phyloP scores from a whole-genome alignment of 2,329 filamentous ascomycete genomes.

The Domatiomyces globalis region DNA sequence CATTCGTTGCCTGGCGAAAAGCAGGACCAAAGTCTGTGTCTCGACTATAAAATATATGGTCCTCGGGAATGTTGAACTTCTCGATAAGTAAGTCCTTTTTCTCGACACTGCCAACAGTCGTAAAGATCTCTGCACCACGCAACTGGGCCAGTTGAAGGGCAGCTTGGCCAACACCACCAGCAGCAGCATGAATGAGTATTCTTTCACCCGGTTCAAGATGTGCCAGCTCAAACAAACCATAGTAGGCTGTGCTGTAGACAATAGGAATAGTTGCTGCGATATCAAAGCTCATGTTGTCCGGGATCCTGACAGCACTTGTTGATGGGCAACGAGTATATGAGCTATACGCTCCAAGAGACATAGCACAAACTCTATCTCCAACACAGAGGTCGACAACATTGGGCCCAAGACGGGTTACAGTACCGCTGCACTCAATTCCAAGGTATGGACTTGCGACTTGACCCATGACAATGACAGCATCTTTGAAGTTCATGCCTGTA shows the following conservation, averaged over 20 bases:
- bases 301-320: conserved; percentile 12
- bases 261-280: conserved; percentile 18
- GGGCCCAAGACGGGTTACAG: conserved; percentile 16
- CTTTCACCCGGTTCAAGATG: conserved; percentile 9
- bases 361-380: conserved; percentile 24
- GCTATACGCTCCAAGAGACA: conserved; percentile 18
- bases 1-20: conserved; percentile 7
- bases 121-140: conserved; percentile 10
- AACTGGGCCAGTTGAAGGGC: conserved; percentile 8
- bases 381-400: conserved; percentile 3
- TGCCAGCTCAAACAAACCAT: conserved; percentile 19
- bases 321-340: conserved; percentile 17
- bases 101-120: conserved; percentile 18
- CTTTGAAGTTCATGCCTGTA: conserved; percentile 21
- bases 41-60: conserved; percentile 19
- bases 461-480: conserved; percentile 17
- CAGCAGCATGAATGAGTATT: conserved; percentile 10
- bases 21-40: conserved; percentile 12
- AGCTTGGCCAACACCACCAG: conserved; percentile 10
- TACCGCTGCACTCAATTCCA: conserved; percentile 20
- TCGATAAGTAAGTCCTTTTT: conserved; percentile 16
- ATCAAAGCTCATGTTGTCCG: conserved; percentile 8
- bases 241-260: conserved; percentile 19
- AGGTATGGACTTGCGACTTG: conserved; percentile 15
- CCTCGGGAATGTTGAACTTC: conserved; percentile 8